Conservation (phyloP, 2,329 filamentous ascomycete species). For the Sporothrix inflata region DNA sequence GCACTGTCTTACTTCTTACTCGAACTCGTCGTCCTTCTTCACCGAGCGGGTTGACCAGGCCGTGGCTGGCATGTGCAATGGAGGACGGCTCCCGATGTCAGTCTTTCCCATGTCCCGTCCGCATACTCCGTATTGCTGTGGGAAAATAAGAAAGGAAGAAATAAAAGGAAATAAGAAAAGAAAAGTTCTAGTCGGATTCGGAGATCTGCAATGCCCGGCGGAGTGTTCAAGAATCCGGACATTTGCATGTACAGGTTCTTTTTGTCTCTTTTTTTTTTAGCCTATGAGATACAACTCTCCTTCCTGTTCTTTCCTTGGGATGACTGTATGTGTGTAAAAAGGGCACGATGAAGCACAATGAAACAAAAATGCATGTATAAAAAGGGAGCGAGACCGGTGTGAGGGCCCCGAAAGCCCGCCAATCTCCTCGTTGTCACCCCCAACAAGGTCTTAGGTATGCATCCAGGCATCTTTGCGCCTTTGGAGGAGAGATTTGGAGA, state of each 20-base stretch:
- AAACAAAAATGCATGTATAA: neutral
- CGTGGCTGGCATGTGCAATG: constrained; percentile 3
- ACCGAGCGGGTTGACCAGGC: neutral
- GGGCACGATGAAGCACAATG: neutral
- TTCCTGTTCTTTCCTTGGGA: too few relatives aligned
- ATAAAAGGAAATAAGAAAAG: neutral
- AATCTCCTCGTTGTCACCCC: neutral
- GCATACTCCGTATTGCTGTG: too few relatives aligned
- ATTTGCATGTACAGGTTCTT: too few relatives aligned
- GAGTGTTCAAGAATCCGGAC: neutral
- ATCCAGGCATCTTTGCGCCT: too few relatives aligned
- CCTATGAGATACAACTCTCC: too few relatives aligned
- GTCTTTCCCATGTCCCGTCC: too few relatives aligned
- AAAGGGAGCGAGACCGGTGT: neutral
- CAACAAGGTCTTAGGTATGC: neutral
- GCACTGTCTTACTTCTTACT: neutral
- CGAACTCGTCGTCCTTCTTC: neutral
- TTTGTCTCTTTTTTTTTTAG: neutral
- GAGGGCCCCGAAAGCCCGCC: neutral
- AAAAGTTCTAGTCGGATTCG: neutral
- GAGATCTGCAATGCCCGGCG: neutral
- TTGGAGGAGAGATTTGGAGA: neutral
- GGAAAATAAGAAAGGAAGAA: neutral
- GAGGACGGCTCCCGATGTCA: neutral
- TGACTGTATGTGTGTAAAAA: constrained; percentile 1